Evolutionary conservation across 257 asterid genomes (phyloP).

Genomic region (Solanum rostratum): DNA sequence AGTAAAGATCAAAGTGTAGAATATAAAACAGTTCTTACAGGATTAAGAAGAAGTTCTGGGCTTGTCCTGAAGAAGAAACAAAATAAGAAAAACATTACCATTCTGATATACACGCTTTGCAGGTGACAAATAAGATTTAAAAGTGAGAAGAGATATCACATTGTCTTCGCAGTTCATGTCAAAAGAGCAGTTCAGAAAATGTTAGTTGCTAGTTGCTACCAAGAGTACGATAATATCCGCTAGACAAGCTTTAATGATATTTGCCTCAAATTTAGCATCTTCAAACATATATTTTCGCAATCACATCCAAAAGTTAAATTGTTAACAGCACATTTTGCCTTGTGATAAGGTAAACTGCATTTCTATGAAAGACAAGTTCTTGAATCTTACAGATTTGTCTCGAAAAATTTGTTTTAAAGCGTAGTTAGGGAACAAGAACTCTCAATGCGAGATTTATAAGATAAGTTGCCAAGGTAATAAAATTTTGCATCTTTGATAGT

Average conservation of each 20-base stretch:
- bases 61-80: slow-evolving; percentile 78
- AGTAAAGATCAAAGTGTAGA: not conserved
- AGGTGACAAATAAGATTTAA: not conserved
- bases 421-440: not conserved
- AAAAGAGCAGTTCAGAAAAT: not conserved
- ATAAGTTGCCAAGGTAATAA: not conserved
- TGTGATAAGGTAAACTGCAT: not conserved
- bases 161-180: not conserved
- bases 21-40: slow-evolving; percentile 51
- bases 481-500: not conserved
- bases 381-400: not conserved
- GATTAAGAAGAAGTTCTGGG: slow-evolving; percentile 88
- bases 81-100: not conserved
- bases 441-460: not conserved
- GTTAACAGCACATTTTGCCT: not conserved
- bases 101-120: not conserved
- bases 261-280: not conserved
- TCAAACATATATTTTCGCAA: not conserved
- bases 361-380: not conserved
- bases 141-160: not conserved
- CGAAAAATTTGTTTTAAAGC: not conserved
- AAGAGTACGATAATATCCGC: not conserved
- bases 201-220: not conserved
- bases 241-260: not conserved
- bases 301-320: not conserved